Conservation (phyloP, 192 early-diverging fungal species). For the Diversispora epigaea region DNA sequence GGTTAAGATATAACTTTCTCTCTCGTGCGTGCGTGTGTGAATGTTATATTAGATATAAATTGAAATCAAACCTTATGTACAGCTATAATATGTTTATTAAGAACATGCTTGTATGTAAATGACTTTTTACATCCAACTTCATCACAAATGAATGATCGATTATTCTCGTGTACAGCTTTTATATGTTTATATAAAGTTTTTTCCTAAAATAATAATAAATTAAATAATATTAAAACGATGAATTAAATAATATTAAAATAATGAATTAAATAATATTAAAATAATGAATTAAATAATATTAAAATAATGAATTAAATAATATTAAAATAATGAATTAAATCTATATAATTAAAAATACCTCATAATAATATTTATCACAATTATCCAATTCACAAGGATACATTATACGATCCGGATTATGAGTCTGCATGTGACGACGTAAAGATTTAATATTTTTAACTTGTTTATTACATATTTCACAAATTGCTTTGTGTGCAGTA, state of each 20-base stretch:
- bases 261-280: background rate
- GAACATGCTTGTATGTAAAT: background rate
- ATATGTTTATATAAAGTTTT: constrained; percentile 7
- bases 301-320: background rate
- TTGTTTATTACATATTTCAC: constrained; percentile 8
- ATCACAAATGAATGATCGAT: background rate
- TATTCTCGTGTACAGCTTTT: background rate
- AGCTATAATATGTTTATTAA: constrained; percentile 8
- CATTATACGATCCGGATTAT: constrained; percentile 22
- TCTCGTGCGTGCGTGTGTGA: too few relatives aligned
- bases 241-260: background rate
- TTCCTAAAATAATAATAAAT: background rate
- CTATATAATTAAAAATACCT: background rate
- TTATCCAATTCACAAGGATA: constrained; percentile 23
- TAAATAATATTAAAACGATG: background rate
- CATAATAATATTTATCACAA: constrained; percentile 28
- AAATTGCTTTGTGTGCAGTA: constrained; percentile 15
- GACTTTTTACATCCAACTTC: background rate
- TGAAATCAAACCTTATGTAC: background rate
- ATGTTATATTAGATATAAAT: background rate
- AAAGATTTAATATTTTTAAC: background rate
- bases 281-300: background rate
- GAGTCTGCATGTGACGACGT: background rate
- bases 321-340: too few relatives aligned
- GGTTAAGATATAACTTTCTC: too few relatives aligned